Evolutionary conservation across 345 rosid genomes (phyloP).

Genomic region (Iberis pinnata): DNA sequence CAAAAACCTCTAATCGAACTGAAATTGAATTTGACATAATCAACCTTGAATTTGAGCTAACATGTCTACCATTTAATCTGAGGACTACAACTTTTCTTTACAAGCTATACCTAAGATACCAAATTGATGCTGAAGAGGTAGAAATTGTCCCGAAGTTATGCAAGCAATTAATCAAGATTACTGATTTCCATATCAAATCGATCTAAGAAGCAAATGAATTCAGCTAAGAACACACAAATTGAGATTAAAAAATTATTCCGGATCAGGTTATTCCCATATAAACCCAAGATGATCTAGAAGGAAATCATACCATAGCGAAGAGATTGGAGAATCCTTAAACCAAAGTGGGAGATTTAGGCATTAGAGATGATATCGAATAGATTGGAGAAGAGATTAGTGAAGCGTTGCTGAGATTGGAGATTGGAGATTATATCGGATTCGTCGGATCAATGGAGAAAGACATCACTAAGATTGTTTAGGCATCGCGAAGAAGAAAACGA

Average conservation of each 20-base stretch:
- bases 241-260: neutral
- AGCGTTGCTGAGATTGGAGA: conserved; percentile 97
- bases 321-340: conserved; percentile 91
- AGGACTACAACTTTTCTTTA: too few relatives aligned
- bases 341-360: conserved; percentile 76
- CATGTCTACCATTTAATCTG: neutral
- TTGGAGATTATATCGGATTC: too few relatives aligned
- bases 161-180: neutral
- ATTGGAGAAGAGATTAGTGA: too few relatives aligned
- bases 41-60: neutral
- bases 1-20: too few relatives aligned
- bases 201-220: neutral
- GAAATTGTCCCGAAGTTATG: too few relatives aligned
- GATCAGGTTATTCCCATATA: too few relatives aligned
- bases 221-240: neutral
- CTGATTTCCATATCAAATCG: neutral
- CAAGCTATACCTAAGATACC: too few relatives aligned
- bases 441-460: too few relatives aligned
- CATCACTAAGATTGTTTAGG: conserved; percentile 99
- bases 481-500: too few relatives aligned
- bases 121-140: too few relatives aligned
- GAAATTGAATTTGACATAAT: too few relatives aligned
- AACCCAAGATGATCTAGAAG: neutral
- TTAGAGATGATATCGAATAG: too few relatives aligned
- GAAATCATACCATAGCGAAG: conserved; percentile 71